Evolutionary conservation across 2,329 filamentous ascomycete species (phyloP).

Genomic region (Fonsecaea multimorphosa): DNA sequence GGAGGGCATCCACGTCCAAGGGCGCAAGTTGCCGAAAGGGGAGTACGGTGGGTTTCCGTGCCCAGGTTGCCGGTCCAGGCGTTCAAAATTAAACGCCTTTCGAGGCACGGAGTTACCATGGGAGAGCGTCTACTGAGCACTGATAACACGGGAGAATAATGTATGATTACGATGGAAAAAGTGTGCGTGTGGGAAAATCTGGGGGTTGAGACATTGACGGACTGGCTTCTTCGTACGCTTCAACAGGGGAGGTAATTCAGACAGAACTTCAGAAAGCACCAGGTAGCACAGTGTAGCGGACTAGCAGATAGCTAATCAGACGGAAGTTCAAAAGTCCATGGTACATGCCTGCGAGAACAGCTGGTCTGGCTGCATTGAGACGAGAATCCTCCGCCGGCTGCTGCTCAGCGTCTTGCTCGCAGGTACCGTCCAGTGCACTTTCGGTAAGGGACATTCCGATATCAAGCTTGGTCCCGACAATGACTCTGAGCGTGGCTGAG

Average conservation of each 20-base stretch:
- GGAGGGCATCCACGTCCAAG: not conserved
- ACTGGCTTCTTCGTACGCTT: not conserved
- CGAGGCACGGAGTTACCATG: constrained; percentile 4
- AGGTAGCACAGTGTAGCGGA: constrained; percentile 22
- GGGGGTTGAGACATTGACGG: not conserved
- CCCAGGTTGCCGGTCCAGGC: not conserved
- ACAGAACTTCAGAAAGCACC: not conserved
- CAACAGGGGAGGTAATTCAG: not conserved
- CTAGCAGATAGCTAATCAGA: constrained; percentile 24
- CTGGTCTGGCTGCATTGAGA: not conserved
- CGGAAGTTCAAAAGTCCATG: constrained; percentile 6
- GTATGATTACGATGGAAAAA: constrained; percentile 8
- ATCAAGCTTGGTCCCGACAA: constrained; percentile 11
- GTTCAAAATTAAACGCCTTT: not conserved
- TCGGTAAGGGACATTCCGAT: constrained; percentile 27
- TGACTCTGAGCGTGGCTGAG: constrained; percentile 30
- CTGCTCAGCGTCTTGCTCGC: constrained; percentile 5
- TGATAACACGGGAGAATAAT: constrained; percentile 2
- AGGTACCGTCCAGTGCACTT: not conserved
- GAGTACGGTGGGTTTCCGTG: not conserved
- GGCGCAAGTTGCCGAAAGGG: not conserved
- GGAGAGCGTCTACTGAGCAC: not conserved
- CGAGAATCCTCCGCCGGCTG: not conserved
- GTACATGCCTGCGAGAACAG: not conserved
- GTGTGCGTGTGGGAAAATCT: not conserved